These are phyloP conservation scores for Houttuynia cordata DNA, from an alignment of 164 flowering plant species.

Conservation along the genomic window DNA sequence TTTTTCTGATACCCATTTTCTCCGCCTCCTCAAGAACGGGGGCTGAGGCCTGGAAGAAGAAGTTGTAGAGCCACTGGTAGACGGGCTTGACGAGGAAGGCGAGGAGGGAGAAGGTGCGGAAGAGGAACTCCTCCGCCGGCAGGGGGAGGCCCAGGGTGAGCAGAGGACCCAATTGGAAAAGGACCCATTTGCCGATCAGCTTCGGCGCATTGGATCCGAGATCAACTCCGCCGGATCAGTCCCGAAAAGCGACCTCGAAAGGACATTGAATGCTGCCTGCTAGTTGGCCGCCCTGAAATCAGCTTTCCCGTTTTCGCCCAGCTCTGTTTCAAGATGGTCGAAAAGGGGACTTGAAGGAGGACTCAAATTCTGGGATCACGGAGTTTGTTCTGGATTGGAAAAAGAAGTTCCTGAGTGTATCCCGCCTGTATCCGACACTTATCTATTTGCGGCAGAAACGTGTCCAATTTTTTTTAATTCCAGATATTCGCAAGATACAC, in stretches of 20 bases:
- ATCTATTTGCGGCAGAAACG: too few relatives aligned
- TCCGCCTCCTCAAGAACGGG: slow-evolving; percentile 49
- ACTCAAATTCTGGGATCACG: slow-evolving; percentile 58
- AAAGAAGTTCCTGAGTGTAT: slow-evolving; percentile 46
- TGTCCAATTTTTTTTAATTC: too few relatives aligned
- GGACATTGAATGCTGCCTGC: slow-evolving; percentile 50
- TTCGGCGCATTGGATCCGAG: slow-evolving; percentile 49
- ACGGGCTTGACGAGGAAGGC: slow-evolving; percentile 35
- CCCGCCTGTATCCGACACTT: too few relatives aligned
- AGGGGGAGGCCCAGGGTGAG: slow-evolving; percentile 56
- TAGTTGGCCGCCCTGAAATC: slow-evolving; percentile 34
- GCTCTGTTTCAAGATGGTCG: slow-evolving; percentile 32
- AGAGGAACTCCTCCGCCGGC: slow-evolving; percentile 32
- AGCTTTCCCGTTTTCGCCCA: slow-evolving; percentile 43
- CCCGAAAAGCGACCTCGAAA: slow-evolving; percentile 37
- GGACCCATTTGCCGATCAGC: slow-evolving; percentile 45
- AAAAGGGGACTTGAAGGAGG: slow-evolving; percentile 31
- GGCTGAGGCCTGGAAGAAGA: slow-evolving; percentile 26
- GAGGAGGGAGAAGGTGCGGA: slow-evolving; percentile 56
- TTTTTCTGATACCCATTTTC: slow-evolving; percentile 33
- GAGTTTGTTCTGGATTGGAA: slow-evolving; percentile 33
- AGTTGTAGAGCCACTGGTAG: slow-evolving; percentile 54
- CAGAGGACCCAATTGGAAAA: slow-evolving; percentile 50
- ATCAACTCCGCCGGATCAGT: slow-evolving; percentile 27
- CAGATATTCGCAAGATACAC: too few relatives aligned